phyloP scores from a whole-genome alignment of 768 basidiomycete genomes.

The Kwoniella botswanensis region DNA sequence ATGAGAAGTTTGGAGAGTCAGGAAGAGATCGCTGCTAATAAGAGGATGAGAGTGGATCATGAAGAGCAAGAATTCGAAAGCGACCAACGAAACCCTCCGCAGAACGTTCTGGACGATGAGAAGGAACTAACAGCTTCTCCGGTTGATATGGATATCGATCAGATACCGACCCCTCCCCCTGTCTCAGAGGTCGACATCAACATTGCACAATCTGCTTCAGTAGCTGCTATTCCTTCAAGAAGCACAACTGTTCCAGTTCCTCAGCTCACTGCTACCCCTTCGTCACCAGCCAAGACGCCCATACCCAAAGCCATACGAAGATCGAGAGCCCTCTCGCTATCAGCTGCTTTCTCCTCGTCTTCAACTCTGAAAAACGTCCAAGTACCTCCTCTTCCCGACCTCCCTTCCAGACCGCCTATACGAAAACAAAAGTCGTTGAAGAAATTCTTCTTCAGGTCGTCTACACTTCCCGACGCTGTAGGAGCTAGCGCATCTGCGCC shows the following conservation, averaged over 20 bases:
- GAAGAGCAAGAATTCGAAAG: neutral
- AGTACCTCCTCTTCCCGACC: conserved; percentile 7
- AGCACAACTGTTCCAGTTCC: neutral
- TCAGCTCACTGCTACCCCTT: neutral
- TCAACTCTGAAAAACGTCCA: conserved; percentile 16
- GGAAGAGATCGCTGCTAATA: conserved; percentile 26
- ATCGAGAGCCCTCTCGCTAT: conserved; percentile 23
- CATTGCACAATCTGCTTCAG: neutral
- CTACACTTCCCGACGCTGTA: conserved; percentile 5
- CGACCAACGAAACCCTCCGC: neutral
- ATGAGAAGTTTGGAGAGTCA: conserved; percentile 24
- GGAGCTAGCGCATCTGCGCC: neutral
- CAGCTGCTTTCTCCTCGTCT: conserved; percentile 25
- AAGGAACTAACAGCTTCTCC: neutral
- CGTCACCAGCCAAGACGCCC: conserved; percentile 7
- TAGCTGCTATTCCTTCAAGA: neutral
- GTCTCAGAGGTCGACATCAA: neutral
- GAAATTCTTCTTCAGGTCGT: conserved; percentile 40
- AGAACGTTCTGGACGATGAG: neutral
- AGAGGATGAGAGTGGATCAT: conserved; percentile 10
- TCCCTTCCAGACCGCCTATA: conserved; percentile 23
- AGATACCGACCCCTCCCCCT: conserved; percentile 1
- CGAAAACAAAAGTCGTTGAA: conserved; percentile 45
- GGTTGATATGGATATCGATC: conserved; percentile 11
- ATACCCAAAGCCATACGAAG: conserved; percentile 11